Evolutionary conservation across 2,329 filamentous ascomycete species (phyloP).

Genomic region (Ceratocystis ficicola): DNA sequence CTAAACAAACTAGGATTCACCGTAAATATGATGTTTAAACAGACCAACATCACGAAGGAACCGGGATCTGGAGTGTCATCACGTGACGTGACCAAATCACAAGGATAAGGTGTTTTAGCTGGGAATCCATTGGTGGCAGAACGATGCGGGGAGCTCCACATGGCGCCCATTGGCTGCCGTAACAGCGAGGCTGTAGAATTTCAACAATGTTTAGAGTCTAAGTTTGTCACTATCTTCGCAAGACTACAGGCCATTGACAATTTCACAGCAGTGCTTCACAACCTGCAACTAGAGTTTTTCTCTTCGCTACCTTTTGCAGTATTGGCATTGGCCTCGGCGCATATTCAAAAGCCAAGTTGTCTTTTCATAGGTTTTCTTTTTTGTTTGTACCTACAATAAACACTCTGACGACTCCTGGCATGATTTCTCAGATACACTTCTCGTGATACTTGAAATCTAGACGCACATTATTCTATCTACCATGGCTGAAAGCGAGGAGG

Average conservation of each 20-base stretch:
- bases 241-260: too few species aligned
- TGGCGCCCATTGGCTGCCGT: background rate
- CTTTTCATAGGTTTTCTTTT: too few species aligned
- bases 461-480: background rate
- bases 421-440: background rate
- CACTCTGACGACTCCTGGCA: background rate
- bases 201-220: background rate
- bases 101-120: conserved; percentile 8
- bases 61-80: background rate
- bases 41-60: background rate
- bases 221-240: too few species aligned
- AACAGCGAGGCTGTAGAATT: background rate
- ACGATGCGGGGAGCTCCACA: background rate
- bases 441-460: background rate
- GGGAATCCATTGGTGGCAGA: conserved; percentile 3
- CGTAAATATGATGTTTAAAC: too few species aligned
- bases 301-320: background rate
- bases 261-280: too few species aligned
- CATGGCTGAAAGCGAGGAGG: conserved; percentile 8
- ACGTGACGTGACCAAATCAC: background rate
- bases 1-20: background rate
- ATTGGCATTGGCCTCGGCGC: background rate
- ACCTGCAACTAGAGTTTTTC: background rate
- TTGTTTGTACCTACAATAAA: background rate
- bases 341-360: background rate